Evolutionary conservation across 23 red algal species (phyloP).

Genomic region (Pyropia haitanensis): DNA sequence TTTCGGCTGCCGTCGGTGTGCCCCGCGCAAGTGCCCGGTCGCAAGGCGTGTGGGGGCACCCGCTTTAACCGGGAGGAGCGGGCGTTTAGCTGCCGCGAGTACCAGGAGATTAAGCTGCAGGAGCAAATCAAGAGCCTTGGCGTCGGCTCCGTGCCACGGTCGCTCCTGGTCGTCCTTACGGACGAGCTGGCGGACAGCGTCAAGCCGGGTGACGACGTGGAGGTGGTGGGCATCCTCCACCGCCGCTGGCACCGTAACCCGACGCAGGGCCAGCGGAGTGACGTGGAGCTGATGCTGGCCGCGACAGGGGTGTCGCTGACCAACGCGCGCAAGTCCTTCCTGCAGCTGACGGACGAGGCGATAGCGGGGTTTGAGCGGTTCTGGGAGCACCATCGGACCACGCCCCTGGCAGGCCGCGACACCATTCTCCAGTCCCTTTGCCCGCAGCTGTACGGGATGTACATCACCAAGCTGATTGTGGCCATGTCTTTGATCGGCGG

Average conservation of each 20-base stretch:
- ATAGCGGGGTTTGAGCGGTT: slow-evolving; percentile 43
- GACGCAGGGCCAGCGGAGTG: slow-evolving; percentile 33
- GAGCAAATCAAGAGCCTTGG: slow-evolving; percentile 76
- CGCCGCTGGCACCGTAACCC: slow-evolving; percentile 62
- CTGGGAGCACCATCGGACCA: slow-evolving; percentile 36
- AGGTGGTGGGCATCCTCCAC: slow-evolving; percentile 58
- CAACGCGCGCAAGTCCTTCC: slow-evolving; percentile 82
- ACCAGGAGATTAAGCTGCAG: slow-evolving; percentile 90
- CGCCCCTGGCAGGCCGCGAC: slow-evolving; percentile 43
- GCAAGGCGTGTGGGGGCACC: slow-evolving; percentile 33
- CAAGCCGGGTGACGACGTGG: slow-evolving; percentile 94
- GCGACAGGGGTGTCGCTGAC: slow-evolving; percentile 46
- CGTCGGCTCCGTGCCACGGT: slow-evolving; percentile 83
- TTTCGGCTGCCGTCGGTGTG: slow-evolving; percentile 69
- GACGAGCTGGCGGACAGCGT: slow-evolving; percentile 84
- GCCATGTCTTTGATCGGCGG: slow-evolving; percentile 84
- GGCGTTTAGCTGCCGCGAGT: slow-evolving; percentile 42
- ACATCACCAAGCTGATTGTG: slow-evolving; percentile 82
- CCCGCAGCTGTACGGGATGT: slow-evolving; percentile 95
- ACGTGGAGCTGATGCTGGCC: slow-evolving; percentile 79
- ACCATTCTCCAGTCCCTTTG: slow-evolving; percentile 74
- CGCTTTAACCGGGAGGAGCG: slow-evolving; percentile 30
- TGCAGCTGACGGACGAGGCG: slow-evolving; percentile 69
- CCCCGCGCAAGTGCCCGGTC: slow-evolving; percentile 17
- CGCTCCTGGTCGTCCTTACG: slow-evolving; percentile 71